Evolutionary conservation across 306 rosid species (phyloP).

Genomic region (Cajanus cajan): DNA sequence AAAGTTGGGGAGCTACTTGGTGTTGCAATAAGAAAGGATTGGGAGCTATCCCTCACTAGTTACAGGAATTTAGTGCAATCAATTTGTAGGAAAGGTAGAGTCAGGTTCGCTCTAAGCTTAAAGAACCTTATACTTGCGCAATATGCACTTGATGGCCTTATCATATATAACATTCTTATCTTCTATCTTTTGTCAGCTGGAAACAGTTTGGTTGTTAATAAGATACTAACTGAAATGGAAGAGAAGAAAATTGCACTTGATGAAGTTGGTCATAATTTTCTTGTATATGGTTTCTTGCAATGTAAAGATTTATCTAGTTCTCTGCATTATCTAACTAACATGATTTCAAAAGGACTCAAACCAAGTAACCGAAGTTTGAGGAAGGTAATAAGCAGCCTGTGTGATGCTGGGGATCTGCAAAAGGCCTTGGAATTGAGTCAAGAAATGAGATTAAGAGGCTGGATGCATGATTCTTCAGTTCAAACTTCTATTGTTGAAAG

Average conservation of each 20-base stretch:
- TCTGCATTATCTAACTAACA: slow-evolving; percentile 47
- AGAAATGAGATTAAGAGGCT: slow-evolving; percentile 68
- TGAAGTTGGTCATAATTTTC: slow-evolving; percentile 70
- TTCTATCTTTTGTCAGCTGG: slow-evolving; percentile 61
- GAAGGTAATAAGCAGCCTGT: slow-evolving; percentile 51
- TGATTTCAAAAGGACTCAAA: slow-evolving; percentile 61
- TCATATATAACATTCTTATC: slow-evolving; percentile 67
- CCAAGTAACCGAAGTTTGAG: slow-evolving; percentile 75
- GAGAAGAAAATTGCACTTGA: slow-evolving; percentile 51
- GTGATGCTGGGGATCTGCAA: slow-evolving; percentile 53
- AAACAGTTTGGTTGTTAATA: slow-evolving; percentile 42
- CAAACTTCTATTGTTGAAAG: slow-evolving; percentile 60
- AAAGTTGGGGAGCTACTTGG: slow-evolving; percentile 66
- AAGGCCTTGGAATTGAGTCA: slow-evolving; percentile 64
- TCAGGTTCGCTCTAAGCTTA: slow-evolving; percentile 45
- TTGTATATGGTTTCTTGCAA: slow-evolving; percentile 62
- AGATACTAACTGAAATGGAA: slow-evolving; percentile 55
- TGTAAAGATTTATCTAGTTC: slow-evolving; percentile 59
- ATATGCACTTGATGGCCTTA: slow-evolving; percentile 36
- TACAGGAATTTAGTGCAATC: slow-evolving; percentile 52
- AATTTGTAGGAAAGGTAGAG: slow-evolving; percentile 55
- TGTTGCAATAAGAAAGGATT: slow-evolving; percentile 48
- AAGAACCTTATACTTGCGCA: slow-evolving; percentile 63
- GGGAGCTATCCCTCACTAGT: slow-evolving; percentile 50
- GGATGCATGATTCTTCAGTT: slow-evolving; percentile 63